Percentiles rank a stretch among this genome's conserved stretches.
Evolutionary conservation across 192 early-diverging fungal genomes (phyloP).

Genomic region (Backusella macrospora): DNA sequence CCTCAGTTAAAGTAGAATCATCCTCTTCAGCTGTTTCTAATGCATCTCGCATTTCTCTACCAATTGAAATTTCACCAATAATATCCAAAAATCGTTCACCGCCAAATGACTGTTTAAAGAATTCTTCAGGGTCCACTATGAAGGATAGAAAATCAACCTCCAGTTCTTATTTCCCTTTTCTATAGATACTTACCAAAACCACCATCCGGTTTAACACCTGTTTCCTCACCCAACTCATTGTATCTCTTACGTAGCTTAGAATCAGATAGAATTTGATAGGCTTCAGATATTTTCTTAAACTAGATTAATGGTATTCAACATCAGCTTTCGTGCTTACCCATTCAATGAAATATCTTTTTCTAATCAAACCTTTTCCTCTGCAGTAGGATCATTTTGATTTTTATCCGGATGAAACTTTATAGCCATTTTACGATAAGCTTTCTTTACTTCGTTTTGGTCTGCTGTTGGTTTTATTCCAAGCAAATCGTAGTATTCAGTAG

Average conservation of each 20-base stretch:
- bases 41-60: slow-evolving; percentile 87
- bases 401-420: slow-evolving; percentile 95
- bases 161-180: background rate
- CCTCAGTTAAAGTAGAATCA: slow-evolving; percentile 42
- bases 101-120: slow-evolving; percentile 97
- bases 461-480: slow-evolving; percentile 78
- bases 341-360: too few species aligned
- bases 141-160: background rate
- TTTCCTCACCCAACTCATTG: slow-evolving; percentile 81
- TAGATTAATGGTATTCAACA: slow-evolving; percentile 15
- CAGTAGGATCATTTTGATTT: slow-evolving; percentile 41
- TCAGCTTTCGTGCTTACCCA: background rate
- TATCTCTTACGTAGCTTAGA: slow-evolving; percentile 85
- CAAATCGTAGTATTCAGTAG: slow-evolving; percentile 90
- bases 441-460: slow-evolving; percentile 85
- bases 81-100: slow-evolving; percentile 97
- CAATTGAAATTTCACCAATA: slow-evolving; percentile 98
- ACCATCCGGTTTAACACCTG: slow-evolving; percentile 60
- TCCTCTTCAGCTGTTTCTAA: slow-evolving; percentile 65
- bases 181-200: slow-evolving; percentile 55
- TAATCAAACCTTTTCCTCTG: slow-evolving; percentile 36
- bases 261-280: slow-evolving; percentile 95
- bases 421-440: slow-evolving; percentile 85
- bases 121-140: slow-evolving; percentile 88
- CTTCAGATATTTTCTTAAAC: slow-evolving; percentile 97